These are phyloP conservation scores for Epithele typhae DNA, from an alignment of 768 basidiomycete genomes.

Conservation along the genomic window DNA sequence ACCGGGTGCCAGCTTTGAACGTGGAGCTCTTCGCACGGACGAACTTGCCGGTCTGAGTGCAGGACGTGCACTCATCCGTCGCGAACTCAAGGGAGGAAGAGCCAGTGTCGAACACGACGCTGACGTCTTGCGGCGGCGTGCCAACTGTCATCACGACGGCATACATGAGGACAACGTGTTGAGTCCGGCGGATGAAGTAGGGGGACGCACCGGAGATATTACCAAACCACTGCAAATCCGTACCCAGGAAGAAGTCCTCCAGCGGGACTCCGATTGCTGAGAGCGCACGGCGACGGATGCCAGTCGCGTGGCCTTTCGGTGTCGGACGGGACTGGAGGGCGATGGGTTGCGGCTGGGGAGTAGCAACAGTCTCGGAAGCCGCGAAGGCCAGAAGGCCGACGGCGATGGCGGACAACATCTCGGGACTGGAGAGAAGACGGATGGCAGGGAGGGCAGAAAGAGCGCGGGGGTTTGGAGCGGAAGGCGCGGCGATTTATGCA, in stretches of 20 bases:
- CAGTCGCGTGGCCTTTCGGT: constrained; percentile 9
- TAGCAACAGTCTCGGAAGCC: constrained; percentile 7
- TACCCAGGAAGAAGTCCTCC: constrained; percentile 50
- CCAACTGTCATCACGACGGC: constrained; percentile 33
- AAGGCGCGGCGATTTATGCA: too few relatives aligned
- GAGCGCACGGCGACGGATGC: constrained; percentile 15
- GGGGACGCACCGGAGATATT: constrained; percentile 38
- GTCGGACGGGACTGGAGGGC: constrained; percentile 18
- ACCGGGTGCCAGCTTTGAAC: constrained; percentile 40
- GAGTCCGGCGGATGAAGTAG: too few relatives aligned
- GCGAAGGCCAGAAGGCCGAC: constrained; percentile 7
- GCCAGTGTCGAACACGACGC: constrained; percentile 57
- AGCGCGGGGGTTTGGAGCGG: too few relatives aligned
- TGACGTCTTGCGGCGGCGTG: constrained; percentile 45
- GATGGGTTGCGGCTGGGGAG: constrained; percentile 10
- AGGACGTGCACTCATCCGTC: constrained; percentile 43
- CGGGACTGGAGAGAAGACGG: neutral
- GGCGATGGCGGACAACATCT: constrained; percentile 5
- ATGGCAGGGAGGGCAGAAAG: too few relatives aligned
- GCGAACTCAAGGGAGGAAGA: constrained; percentile 45
- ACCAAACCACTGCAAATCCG: constrained; percentile 60
- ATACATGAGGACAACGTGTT: too few relatives aligned
- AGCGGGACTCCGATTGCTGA: constrained; percentile 40
- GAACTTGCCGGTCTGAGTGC: constrained; percentile 42
- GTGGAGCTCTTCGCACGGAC: constrained; percentile 46